A percentile compares a stretch with the other conserved stretches of the same genome.
Evolutionary conservation across 345 rosid species (phyloP).

Genomic region (Gossypium thurberi): DNA sequence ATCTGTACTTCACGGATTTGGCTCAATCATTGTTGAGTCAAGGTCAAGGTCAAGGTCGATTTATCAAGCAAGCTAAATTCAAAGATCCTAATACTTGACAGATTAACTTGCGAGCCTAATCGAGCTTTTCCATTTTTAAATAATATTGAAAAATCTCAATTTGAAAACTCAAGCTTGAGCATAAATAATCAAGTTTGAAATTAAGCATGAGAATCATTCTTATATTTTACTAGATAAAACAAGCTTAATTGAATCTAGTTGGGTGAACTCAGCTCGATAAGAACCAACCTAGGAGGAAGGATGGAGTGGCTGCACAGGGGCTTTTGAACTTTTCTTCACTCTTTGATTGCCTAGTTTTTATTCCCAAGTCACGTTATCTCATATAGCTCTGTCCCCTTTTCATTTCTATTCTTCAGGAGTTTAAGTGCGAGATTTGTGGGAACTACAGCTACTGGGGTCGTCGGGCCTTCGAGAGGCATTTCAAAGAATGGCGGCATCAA

Average conservation of each 20-base stretch:
- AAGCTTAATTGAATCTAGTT: neutral
- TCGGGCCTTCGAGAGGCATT: slow-evolving; percentile 94
- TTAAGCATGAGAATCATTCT: neutral
- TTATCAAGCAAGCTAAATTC: too few species aligned
- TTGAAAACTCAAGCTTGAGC: neutral
- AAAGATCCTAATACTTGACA: too few species aligned
- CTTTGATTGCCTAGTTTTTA: neutral
- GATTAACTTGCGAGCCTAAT: too few species aligned
- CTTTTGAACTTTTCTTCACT: neutral
- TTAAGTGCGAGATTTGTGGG: slow-evolving; percentile 95
- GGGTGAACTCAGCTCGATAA: neutral
- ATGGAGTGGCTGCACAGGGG: neutral
- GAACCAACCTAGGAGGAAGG: neutral
- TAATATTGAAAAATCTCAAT: neutral
- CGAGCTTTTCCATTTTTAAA: neutral
- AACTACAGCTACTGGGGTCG: slow-evolving; percentile 97
- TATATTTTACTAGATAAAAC: neutral
- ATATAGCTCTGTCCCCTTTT: neutral
- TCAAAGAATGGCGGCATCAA: slow-evolving; percentile 97
- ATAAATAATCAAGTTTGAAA: neutral
- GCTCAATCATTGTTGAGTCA: too few species aligned
- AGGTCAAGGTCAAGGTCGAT: too few species aligned
- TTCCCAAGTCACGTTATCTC: neutral
- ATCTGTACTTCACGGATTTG: too few species aligned
- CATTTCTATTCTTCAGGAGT: slow-evolving; percentile 45